phyloP scores from a whole-genome alignment of 2,329 filamentous ascomycete species.

The Cordyceps cateniannulata region DNA sequence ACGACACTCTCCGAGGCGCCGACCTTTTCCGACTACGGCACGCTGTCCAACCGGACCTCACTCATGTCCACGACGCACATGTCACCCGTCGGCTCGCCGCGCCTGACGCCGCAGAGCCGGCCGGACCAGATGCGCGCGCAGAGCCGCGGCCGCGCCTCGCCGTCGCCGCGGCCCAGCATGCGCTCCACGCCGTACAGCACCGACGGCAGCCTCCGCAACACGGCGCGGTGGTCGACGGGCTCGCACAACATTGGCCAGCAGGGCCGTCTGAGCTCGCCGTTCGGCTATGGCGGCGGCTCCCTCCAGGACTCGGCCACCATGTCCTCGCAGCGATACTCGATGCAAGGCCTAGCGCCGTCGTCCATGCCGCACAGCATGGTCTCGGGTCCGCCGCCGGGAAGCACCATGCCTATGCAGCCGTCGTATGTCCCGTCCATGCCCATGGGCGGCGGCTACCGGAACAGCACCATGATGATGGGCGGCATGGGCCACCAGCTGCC shows the following conservation, averaged over 20 bases:
- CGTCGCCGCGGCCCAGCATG: conserved; percentile 61
- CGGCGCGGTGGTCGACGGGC: conserved; percentile 73
- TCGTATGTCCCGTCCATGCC: conserved; percentile 27
- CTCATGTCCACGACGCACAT: conserved; percentile 64
- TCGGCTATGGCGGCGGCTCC: conserved; percentile 49
- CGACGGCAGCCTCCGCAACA: conserved; percentile 52
- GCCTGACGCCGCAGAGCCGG: conserved; percentile 54
- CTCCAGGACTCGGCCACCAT: conserved; percentile 54
- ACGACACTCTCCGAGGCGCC: conserved; percentile 59
- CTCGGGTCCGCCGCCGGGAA: conserved; percentile 24
- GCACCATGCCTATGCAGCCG: conserved; percentile 45
- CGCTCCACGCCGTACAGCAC: conserved; percentile 66
- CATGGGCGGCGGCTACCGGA: conserved; percentile 28
- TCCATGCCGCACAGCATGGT: conserved; percentile 5
- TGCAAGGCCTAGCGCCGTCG: conserved; percentile 31
- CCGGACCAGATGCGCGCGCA: conserved; percentile 56
- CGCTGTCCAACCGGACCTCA: conserved; percentile 61
- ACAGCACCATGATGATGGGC: conserved; percentile 49
- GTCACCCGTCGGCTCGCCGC: conserved; percentile 66
- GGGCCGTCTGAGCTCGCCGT: conserved; percentile 51
- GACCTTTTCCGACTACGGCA: conserved; percentile 63
- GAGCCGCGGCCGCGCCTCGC: conserved; percentile 64
- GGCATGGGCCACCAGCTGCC: conserved; percentile 46
- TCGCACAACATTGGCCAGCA: conserved; percentile 53
- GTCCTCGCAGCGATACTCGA: conserved; percentile 49